A percentile compares a stretch with the other conserved stretches of the same genome.
These are phyloP conservation scores for Hemileccinum impolitum DNA, from an alignment of 768 basidiomycete species.

Conservation along the genomic window DNA sequence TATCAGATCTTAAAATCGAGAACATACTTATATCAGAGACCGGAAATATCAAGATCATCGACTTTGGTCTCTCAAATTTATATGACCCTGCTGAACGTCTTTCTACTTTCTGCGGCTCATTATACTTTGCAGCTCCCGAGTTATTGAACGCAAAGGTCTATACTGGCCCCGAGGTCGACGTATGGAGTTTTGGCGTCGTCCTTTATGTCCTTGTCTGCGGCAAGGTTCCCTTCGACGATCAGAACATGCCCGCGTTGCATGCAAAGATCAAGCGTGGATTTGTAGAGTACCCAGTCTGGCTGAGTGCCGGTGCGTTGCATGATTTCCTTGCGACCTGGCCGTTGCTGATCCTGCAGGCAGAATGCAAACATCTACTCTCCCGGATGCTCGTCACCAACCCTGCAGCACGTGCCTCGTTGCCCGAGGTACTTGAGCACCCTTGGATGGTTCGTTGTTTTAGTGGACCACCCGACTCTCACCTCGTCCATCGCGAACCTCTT, in stretches of 20 bases:
- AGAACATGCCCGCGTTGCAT: conserved; percentile 98
- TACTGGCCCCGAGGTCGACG: conserved; percentile 96
- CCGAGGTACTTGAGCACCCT: conserved; percentile 83
- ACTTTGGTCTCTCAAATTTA: conserved; percentile 96
- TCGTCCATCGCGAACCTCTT: conserved; percentile 86
- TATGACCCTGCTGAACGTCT: conserved; percentile 81
- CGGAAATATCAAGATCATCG: conserved; percentile 99
- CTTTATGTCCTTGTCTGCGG: conserved; percentile 97
- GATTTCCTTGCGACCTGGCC: neutral
- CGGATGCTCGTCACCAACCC: conserved; percentile 98
- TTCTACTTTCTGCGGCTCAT: conserved; percentile 93
- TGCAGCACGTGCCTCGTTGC: conserved; percentile 71
- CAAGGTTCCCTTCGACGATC: conserved; percentile 98
- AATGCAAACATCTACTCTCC: conserved; percentile 91
- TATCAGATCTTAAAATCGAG: conserved; percentile 92
- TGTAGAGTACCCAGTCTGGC: conserved; percentile 97
- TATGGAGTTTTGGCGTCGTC: conserved; percentile 99
- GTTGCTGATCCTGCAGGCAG: conserved; percentile 39
- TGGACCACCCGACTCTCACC: conserved; percentile 76
- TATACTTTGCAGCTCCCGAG: conserved; percentile 99
- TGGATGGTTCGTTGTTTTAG: conserved; percentile 91
- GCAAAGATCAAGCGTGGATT: conserved; percentile 98
- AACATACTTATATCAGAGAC: conserved; percentile 98
- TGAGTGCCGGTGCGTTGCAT: conserved; percentile 74
- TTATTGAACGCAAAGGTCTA: conserved; percentile 95